Base-by-base conservation (phyloP, 805 yeast genomes). In the Schwanniomyces pseudopolymorphus region DNA sequence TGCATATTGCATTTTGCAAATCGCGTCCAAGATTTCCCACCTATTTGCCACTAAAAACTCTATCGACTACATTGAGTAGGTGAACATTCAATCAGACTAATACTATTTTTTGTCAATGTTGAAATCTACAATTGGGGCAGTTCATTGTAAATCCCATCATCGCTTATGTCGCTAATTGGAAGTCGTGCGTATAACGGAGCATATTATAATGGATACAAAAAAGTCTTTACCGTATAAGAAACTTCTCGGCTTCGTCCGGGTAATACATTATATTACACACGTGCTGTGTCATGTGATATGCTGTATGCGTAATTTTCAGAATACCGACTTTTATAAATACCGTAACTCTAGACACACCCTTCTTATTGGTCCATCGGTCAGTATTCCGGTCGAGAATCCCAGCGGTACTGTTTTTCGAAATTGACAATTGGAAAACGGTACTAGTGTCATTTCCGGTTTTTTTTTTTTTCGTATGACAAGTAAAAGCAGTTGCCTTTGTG, bases 381-480 rank as follows among this genome's bases (percentile, higher is more conserved):
- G 8, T 16, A 31, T 14, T 31, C 19, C 35, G 35, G 10, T 4
- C 35, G 19, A 2, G 4, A 16, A 7, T 31, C 6, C 20, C 20
- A 31, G 20, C 35, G 19, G 20, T 31, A 31, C 11, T 31, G 20
- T 14, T 31, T 13, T 38, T 22, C 43, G 42, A 43, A 28, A 25
- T 9, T 31, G 35, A 31, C 19, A 14, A n/a, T 31, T 31, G 35
- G 35, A 48, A 45, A 50, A 53, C 48, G 52, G 58, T 56, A 44
- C 52, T 45, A 54, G 53, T 49, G 46, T 42, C 28, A 47, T 44
- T 47, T 54, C 58, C 58, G 53, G 53, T 38, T 37, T 46, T 54
- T 53, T 52, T 52, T 40, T 19, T 31, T 10, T 24, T 37, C n/a
- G n/a, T 24, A 26, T 27, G 24, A 33, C 28, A 21, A 21, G 25